Evolutionary conservation across 2,329 filamentous ascomycete genomes (phyloP).

Genomic region (Alternaria infectoria): DNA sequence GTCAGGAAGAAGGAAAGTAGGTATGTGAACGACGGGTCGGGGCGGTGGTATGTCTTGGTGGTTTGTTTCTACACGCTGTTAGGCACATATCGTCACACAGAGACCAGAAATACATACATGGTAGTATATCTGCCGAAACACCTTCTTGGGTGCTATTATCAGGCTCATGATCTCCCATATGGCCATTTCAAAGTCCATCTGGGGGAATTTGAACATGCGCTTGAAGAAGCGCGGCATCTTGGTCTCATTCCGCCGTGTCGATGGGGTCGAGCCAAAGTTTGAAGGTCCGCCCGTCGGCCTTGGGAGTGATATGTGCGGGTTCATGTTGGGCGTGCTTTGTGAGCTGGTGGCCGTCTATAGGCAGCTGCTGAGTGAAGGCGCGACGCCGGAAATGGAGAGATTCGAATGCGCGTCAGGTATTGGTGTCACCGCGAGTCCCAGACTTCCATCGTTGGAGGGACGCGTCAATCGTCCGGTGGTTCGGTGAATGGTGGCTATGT

Average conservation of each 20-base stretch:
- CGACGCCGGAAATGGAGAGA: background rate
- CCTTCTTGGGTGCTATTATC: conserved; percentile 72
- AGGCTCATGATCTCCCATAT: conserved; percentile 75
- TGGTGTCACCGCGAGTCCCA: conserved; percentile 10
- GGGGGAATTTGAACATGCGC: conserved; percentile 72
- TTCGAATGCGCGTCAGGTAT: background rate
- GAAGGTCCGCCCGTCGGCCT: conserved; percentile 62
- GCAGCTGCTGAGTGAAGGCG: background rate
- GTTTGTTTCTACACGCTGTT: conserved; percentile 63
- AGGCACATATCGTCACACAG: background rate
- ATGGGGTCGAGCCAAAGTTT: conserved; percentile 60
- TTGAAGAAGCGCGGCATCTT: conserved; percentile 72
- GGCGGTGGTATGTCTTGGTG: conserved; percentile 70
- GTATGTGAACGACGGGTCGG: conserved; percentile 73
- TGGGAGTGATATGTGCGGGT: conserved; percentile 66
- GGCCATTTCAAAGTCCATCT: conserved; percentile 77
- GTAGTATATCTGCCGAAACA: conserved; percentile 74
- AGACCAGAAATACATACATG: conserved; percentile 56
- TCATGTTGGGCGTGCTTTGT: conserved; percentile 51
- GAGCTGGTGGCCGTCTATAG: background rate
- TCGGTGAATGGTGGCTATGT: conserved; percentile 1
- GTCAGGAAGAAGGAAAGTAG: conserved; percentile 70
- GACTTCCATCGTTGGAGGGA: conserved; percentile 7
- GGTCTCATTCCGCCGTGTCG: conserved; percentile 59
- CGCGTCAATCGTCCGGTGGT: background rate